Conservation (phyloP, 257 asterid species). For the Nyctanthes arbortristis region DNA sequence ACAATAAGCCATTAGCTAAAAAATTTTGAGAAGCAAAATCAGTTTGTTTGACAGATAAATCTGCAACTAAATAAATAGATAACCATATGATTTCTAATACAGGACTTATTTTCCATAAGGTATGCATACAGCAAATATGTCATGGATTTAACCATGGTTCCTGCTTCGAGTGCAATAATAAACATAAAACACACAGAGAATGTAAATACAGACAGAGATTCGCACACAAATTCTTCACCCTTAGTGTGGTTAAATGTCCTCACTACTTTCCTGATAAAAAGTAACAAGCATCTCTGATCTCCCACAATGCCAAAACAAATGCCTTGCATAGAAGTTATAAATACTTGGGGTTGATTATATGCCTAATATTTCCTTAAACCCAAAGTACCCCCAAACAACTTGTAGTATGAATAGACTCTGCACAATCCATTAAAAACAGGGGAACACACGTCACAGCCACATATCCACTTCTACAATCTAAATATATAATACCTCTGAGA, state of each 20-base stretch:
- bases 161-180: neutral
- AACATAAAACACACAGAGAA: neutral
- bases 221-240: neutral
- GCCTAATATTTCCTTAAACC: neutral
- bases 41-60: neutral
- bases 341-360: too few relatives aligned
- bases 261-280: neutral
- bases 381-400: neutral
- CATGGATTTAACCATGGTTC: neutral
- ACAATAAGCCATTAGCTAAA: conserved; percentile 17
- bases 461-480: conserved; percentile 1
- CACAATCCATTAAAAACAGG: neutral
- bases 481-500: conserved; percentile 61
- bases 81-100: conserved; percentile 4
- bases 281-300: too few relatives aligned
- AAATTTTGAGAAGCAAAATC: neutral
- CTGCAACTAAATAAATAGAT: conserved; percentile 1
- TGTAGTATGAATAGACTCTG: neutral
- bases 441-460: neutral
- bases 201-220: neutral
- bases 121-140: neutral
- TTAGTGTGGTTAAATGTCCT: neutral
- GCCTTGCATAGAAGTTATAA: too few relatives aligned
- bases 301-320: too few relatives aligned
- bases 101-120: neutral